Evolutionary conservation across 106 monocot genomes (phyloP).

Genomic region (Narthecium ossifragum): DNA sequence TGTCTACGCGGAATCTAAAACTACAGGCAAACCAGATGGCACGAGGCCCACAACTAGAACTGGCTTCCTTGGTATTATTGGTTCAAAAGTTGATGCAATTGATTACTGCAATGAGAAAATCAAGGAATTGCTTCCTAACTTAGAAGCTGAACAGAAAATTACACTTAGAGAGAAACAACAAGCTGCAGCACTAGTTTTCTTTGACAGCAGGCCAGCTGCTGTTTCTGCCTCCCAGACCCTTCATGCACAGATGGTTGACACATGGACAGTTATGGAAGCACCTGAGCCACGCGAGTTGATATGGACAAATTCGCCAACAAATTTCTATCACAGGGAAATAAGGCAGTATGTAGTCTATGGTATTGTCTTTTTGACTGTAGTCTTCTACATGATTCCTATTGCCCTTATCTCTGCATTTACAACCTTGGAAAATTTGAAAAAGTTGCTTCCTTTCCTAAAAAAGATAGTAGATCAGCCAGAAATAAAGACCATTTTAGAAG

Average conservation of each 20-base stretch:
- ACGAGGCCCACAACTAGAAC: slow-evolving; percentile 58
- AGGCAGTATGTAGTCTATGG: slow-evolving; percentile 44
- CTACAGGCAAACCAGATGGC: slow-evolving; percentile 55
- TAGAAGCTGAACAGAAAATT: slow-evolving; percentile 74
- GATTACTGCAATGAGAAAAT: slow-evolving; percentile 74
- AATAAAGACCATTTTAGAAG: slow-evolving; percentile 68
- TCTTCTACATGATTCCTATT: slow-evolving; percentile 93
- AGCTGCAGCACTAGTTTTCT: slow-evolving; percentile 70
- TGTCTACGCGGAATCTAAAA: slow-evolving; percentile 61
- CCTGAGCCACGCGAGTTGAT: slow-evolving; percentile 81
- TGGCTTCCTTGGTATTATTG: slow-evolving; percentile 78
- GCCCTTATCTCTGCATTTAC: slow-evolving; percentile 71
- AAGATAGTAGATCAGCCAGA: slow-evolving; percentile 38
- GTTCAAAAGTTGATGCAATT: slow-evolving; percentile 81
- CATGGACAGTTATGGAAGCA: slow-evolving; percentile 81
- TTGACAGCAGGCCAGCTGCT: slow-evolving; percentile 62
- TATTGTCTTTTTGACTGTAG: slow-evolving; percentile 76
- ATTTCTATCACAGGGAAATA: slow-evolving; percentile 51
- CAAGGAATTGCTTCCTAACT: slow-evolving; percentile 56
- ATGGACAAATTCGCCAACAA: slow-evolving; percentile 77
- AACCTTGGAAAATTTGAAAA: slow-evolving; percentile 61
- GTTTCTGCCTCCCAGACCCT: slow-evolving; percentile 76
- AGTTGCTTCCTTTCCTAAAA: slow-evolving; percentile 64
- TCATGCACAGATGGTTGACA: slow-evolving; percentile 63
- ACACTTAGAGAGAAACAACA: slow-evolving; percentile 69